Evolutionary conservation across 2,329 filamentous ascomycete genomes (phyloP), one percentile per base, ranked within the genome.

Genomic region (Diaporthe nobilis): DNA sequence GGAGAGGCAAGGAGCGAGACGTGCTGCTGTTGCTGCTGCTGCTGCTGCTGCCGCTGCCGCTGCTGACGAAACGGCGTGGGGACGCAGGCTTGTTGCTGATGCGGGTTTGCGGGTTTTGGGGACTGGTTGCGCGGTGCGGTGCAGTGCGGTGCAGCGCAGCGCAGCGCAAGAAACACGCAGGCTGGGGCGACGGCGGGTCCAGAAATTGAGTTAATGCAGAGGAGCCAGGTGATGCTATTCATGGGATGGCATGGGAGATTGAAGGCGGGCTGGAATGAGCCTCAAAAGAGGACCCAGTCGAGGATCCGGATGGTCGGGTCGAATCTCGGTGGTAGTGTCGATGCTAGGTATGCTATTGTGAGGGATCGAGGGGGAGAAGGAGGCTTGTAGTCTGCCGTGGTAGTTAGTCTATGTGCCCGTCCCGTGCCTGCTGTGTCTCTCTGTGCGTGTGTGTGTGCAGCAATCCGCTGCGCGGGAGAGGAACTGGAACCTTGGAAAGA

Each of bases 161-260:
- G 71, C 71, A 73, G 71, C 49, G 34, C 57, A 72, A 31, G 57
- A 65, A 65, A 73, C 17, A 51, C 61, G 58, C 71, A 55, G 65
- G 65, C 65, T 53, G 49, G 65, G 65, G 47, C 34, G 65, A 34
- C 53, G 53, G 60, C 58, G 71, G 61, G 71, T 65, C 51, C 31
- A 73, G 71, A 73, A 55, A 73, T 57, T 73, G 71, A 55, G 58
- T 65, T 65, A 55, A 65, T 65, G 71, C 71, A 63, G 61, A 55
- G 47, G 58, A 25, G 58, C 71, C 39, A 15, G 58, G 39, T 55
- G 71, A 65, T 65, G 58, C 58, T 73, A 44, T 53, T 65, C 58
- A 55, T 65, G 47, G 71, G 47, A 73, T 47, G 58, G 70, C 10
- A 51, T 55, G 60, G 71, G 47, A 47, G 47, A 60, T 73, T 73